phyloP scores from a whole-genome alignment of 768 basidiomycete genomes.

The Pulveroboletus sp. region DNA sequence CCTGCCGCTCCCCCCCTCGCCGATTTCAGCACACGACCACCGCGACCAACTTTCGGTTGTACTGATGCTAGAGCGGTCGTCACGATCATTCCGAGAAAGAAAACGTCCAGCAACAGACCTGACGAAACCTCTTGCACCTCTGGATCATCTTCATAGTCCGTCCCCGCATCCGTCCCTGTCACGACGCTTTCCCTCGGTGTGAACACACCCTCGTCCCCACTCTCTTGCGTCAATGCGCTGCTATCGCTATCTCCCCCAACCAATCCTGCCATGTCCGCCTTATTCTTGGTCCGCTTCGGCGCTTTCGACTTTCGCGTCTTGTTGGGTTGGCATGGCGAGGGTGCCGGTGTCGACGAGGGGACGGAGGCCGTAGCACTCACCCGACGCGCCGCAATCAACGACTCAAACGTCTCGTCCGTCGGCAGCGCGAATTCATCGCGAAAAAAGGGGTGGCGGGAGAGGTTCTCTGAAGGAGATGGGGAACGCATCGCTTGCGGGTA shows the following conservation, averaged over 20 bases:
- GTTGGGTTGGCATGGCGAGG: conserved; percentile 41
- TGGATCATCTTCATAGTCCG: conserved; percentile 69
- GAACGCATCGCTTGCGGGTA: conserved; percentile 51
- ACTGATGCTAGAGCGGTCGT: conserved; percentile 16
- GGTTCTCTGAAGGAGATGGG: conserved; percentile 66
- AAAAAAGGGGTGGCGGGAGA: conserved; percentile 67
- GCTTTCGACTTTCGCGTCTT: conserved; percentile 39
- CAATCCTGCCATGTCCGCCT: conserved; percentile 63
- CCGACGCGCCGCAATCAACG: conserved; percentile 57
- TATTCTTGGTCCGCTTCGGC: conserved; percentile 42
- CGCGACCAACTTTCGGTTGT: conserved; percentile 21
- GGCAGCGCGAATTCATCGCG: conserved; percentile 63
- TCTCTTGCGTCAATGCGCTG: conserved; percentile 79
- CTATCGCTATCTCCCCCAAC: conserved; percentile 81
- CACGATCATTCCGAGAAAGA: conserved; percentile 4
- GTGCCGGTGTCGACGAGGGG: conserved; percentile 51
- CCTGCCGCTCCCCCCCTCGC: conserved; percentile 22
- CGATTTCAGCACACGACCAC: conserved; percentile 24
- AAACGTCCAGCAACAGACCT: conserved; percentile 36
- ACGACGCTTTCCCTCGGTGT: conserved; percentile 63
- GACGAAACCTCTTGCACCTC: conserved; percentile 57
- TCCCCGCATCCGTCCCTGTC: conserved; percentile 68
- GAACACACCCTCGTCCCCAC: conserved; percentile 63
- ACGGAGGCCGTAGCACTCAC: conserved; percentile 58
- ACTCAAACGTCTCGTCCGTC: conserved; percentile 53